Evolutionary conservation across 1,139 yeast species (phyloP).

Genomic region (Ogataea hybrid): DNA sequence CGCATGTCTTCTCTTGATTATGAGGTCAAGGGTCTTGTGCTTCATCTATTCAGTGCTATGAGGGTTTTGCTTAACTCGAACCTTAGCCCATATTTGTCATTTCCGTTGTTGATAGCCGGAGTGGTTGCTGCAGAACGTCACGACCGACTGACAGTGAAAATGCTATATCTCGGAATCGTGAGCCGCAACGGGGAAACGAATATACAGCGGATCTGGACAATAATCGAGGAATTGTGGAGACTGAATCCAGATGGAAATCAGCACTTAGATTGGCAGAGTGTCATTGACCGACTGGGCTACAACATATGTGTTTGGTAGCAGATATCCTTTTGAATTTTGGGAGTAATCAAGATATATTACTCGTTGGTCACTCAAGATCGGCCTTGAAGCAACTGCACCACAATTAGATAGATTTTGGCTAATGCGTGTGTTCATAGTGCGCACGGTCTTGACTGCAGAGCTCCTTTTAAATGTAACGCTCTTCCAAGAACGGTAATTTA

Average conservation of each 20-base stretch:
- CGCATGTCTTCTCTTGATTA: conserved; percentile 22
- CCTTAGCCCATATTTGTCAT: conserved; percentile 17
- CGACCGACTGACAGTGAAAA: conserved; percentile 21
- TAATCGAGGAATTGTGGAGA: conserved; percentile 25
- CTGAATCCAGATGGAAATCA: conserved; percentile 22
- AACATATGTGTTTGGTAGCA: conserved; percentile 21
- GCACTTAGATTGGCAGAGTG: conserved; percentile 23
- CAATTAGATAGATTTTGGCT: too few relatives aligned
- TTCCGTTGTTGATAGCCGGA: conserved; percentile 24
- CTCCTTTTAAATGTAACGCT: too few relatives aligned
- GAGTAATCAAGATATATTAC: neutral
- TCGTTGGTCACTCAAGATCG: too few relatives aligned
- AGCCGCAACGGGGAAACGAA: conserved; percentile 10
- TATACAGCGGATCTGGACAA: conserved; percentile 19
- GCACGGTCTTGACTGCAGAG: too few relatives aligned
- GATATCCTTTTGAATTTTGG: neutral
- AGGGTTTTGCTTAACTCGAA: conserved; percentile 11
- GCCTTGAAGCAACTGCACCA: too few relatives aligned
- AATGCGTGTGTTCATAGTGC: too few relatives aligned
- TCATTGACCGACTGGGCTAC: conserved; percentile 25
- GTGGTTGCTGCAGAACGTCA: conserved; percentile 26
- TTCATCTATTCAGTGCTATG: conserved; percentile 20
- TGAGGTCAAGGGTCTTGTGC: conserved; percentile 23
- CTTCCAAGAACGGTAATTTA: neutral
- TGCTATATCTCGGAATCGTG: conserved; percentile 16